Evolutionary conservation across 306 rosid genomes (phyloP), one percentile per base, ranked within the genome.

Genomic region (Quercus engelmannii): DNA sequence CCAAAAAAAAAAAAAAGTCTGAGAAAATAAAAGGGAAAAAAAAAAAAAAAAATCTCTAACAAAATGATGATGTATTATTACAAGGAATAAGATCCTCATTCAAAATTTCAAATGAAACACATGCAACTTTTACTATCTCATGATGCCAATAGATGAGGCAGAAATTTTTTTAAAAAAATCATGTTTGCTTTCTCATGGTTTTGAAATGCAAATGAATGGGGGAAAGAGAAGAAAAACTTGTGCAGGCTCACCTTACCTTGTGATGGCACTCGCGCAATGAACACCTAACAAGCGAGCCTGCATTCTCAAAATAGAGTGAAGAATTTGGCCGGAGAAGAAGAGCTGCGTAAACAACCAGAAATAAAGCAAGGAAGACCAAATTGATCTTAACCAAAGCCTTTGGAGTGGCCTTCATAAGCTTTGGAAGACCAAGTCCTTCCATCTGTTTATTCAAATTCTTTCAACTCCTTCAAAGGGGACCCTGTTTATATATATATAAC

Each of bases 221-320:
- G 21, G 28, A 31, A 25, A 52, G 20, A 14, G 52, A 38, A 20
- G 25, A 56, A 19, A 12, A 68, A 12, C 52, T 15, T 38, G 59
- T 54, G 68, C 79, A 75, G 78, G 92, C 98, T 93, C 97, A 95
- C 97, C 98, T 95, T 89, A 91, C 99, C 94, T 95, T 93, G 87
- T 87, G 96, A 87, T 82, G 92, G 82, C 98, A 93, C 79, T 89
- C 94, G 0, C 81, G 84, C 81, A 95, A 73, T 28, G 99, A 93
- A 86, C 97, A 95, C 74, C 89, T 74, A n/a, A 91, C 90, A 43
- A 89, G 80, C 7, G 94, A 88, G 5, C 90, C 92, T 6, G 96
- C 90, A 85, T 91, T 91, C 30, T 89, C 87, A 20, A 88, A 87
- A 81, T 94, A 94, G 62, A 79, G 15, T 0, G 97, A 87, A 38